Percentiles rank a stretch among this genome's conserved stretches.
Conservation (phyloP, 495 filamentous ascomycete species). For the Hypoxylon subgilvum region DNA sequence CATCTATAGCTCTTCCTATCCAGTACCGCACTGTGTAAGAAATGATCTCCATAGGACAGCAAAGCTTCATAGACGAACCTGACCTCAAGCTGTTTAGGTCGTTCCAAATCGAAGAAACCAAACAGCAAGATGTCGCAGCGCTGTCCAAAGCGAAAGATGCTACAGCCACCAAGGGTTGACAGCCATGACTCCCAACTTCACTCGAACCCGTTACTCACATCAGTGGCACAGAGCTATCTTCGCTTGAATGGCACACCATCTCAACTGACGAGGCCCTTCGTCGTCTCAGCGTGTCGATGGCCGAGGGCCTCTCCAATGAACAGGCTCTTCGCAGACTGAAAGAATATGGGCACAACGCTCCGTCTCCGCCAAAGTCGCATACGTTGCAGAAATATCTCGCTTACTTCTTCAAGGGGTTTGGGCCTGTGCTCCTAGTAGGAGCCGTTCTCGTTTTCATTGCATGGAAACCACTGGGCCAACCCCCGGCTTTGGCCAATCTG, state of each 20-base stretch:
- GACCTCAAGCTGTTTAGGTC: constrained; percentile 41
- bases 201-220: constrained; percentile 15
- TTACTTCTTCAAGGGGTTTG: constrained; percentile 77
- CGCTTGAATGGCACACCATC: constrained; percentile 64
- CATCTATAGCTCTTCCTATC: constrained; percentile 57
- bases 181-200: constrained; percentile 6
- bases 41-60: neutral
- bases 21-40: constrained; percentile 59
- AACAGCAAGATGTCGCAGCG: constrained; percentile 46
- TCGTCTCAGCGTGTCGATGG: constrained; percentile 57
- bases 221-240: constrained; percentile 44
- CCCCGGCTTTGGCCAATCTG: constrained; percentile 67
- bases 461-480: constrained; percentile 73
- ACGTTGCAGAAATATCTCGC: constrained; percentile 62
- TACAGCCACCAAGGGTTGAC: constrained; percentile 50
- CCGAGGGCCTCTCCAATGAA: constrained; percentile 57
- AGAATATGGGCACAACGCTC: constrained; percentile 67
- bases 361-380: constrained; percentile 63
- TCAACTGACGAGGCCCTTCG: constrained; percentile 59
- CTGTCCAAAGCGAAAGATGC: constrained; percentile 46
- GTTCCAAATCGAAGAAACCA: constrained; percentile 59
- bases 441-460: constrained; percentile 69
- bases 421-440: constrained; percentile 66
- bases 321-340: constrained; percentile 55
- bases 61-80: neutral